Evolutionary conservation across 148 eudicot species (phyloP).

Genomic region (Cornus florida): DNA sequence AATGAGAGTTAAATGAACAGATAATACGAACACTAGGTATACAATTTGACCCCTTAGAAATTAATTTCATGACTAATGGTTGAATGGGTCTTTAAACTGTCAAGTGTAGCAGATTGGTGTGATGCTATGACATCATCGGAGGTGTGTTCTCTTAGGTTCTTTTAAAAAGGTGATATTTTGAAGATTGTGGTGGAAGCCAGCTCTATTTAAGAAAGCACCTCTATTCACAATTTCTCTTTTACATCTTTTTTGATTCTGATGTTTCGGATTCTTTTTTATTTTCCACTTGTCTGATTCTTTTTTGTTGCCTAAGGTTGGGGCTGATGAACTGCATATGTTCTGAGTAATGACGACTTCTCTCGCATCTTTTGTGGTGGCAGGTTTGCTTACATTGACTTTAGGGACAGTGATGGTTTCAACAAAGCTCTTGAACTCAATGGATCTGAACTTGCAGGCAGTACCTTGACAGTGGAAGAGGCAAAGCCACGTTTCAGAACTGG

Average conservation of each 20-base stretch:
- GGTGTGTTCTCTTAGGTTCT: too few relatives aligned
- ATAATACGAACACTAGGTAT: too few relatives aligned
- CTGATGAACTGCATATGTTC: not conserved
- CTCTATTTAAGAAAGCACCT: too few relatives aligned
- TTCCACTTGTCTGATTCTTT: not conserved
- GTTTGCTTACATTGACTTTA: slow-evolving; percentile 18
- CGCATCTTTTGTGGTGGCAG: not conserved
- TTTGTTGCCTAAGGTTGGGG: not conserved
- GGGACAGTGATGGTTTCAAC: not conserved
- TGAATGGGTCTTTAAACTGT: too few relatives aligned
- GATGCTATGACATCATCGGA: too few relatives aligned
- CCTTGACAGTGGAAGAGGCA: slow-evolving; percentile 15
- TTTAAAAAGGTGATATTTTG: too few relatives aligned
- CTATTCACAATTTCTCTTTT: too few relatives aligned
- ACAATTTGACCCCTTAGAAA: too few relatives aligned
- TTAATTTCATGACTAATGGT: too few relatives aligned
- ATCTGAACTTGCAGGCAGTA: slow-evolving; percentile 10
- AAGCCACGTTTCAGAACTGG: slow-evolving; percentile 6
- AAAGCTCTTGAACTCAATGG: slow-evolving; percentile 19
- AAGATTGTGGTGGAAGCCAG: too few relatives aligned
- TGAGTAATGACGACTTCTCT: not conserved
- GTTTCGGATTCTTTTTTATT: not conserved
- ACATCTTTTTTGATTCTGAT: not conserved
- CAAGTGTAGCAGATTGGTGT: too few relatives aligned
- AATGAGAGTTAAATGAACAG: too few relatives aligned